Conservation (phyloP, 768 basidiomycete species). For the Termitomyces sp. region DNA sequence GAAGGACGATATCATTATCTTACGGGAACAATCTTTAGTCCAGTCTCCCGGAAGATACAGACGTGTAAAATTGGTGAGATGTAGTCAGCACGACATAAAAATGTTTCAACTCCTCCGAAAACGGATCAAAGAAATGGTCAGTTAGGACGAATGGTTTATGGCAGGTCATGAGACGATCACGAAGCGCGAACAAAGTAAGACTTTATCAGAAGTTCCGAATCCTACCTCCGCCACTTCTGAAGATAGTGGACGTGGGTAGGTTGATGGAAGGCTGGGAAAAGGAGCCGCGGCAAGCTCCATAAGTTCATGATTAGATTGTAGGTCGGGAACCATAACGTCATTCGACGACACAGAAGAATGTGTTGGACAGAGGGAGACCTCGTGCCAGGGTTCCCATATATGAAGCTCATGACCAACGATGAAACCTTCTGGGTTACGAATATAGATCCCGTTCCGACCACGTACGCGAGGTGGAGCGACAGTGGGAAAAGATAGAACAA, state of each 20-base stretch:
- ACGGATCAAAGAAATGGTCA: no score
- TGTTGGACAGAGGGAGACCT: constrained; percentile 20
- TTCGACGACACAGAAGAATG: background rate
- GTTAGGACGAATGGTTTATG: no score
- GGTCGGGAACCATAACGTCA: background rate
- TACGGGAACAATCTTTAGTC: no score
- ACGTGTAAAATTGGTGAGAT: no score
- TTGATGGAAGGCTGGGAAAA: constrained; percentile 16
- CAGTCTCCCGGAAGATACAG: no score
- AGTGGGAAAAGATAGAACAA: constrained; percentile 30
- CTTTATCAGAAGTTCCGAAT: constrained; percentile 13
- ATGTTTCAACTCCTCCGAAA: no score
- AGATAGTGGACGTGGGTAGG: constrained; percentile 19
- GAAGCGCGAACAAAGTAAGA: constrained; percentile 28
- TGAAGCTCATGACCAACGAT: constrained; percentile 32
- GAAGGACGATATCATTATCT: no score
- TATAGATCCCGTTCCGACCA: constrained; percentile 14
- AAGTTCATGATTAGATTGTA: background rate
- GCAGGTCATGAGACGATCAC: constrained; percentile 11
- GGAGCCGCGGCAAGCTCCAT: constrained; percentile 1
- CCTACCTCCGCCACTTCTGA: constrained; percentile 13
- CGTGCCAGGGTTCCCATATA: constrained; percentile 49
- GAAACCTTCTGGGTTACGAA: constrained; percentile 32
- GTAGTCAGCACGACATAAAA: no score
- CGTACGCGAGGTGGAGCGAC: constrained; percentile 14